phyloP scores from a whole-genome alignment of 2,329 filamentous ascomycete species.

The Alternaria gansuensis region DNA sequence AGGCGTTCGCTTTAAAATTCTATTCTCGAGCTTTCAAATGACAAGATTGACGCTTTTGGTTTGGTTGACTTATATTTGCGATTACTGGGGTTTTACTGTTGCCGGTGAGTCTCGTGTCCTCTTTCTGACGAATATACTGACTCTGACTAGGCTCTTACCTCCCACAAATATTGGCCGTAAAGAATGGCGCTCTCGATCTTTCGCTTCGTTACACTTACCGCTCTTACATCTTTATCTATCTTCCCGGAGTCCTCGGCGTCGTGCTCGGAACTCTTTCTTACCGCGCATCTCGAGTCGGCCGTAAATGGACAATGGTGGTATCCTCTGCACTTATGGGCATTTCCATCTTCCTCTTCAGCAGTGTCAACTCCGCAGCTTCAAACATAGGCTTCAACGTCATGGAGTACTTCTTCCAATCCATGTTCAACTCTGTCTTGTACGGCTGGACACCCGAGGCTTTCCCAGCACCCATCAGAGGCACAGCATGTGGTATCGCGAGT shows the following conservation, averaged over 20 bases:
- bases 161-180: slow-evolving; percentile 61
- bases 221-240: slow-evolving; percentile 64
- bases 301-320: slow-evolving; percentile 58
- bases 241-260: slow-evolving; percentile 62
- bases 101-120: slow-evolving; percentile 45
- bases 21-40: slow-evolving; percentile 57
- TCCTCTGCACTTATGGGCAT: slow-evolving; percentile 56
- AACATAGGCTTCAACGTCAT: slow-evolving; percentile 62
- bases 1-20: slow-evolving; percentile 55
- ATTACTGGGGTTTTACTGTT: slow-evolving; percentile 61
- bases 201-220: slow-evolving; percentile 61
- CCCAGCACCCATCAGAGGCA: slow-evolving; percentile 61
- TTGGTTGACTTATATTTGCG: slow-evolving; percentile 63
- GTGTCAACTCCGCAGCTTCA: slow-evolving; percentile 57
- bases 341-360: slow-evolving; percentile 57
- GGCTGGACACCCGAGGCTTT: slow-evolving; percentile 64
- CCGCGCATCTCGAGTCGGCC: slow-evolving; percentile 55
- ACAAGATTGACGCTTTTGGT: slow-evolving; percentile 58
- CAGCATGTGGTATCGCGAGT: slow-evolving; percentile 64
- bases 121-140: slow-evolving; percentile 13
- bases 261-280: slow-evolving; percentile 60
- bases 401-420: slow-evolving; percentile 63
- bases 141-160: slow-evolving; percentile 56
- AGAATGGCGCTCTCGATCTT: slow-evolving; percentile 58
- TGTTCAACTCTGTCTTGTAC: slow-evolving; percentile 63